Evolutionary conservation across 2,329 filamentous ascomycete species (phyloP).

Genomic region (Xylariaceae sp.): DNA sequence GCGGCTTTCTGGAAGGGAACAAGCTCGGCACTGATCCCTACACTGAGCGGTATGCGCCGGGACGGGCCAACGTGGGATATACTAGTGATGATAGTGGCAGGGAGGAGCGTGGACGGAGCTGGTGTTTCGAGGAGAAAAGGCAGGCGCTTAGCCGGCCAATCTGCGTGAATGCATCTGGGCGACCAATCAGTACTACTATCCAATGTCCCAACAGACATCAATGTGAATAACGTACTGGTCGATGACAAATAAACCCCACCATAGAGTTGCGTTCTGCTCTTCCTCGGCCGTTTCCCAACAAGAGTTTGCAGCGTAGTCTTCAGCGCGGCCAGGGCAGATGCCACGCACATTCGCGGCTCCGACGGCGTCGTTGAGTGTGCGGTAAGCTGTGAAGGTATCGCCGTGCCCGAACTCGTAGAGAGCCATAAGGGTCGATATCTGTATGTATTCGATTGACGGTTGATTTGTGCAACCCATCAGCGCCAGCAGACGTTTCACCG

Average conservation of each 20-base stretch:
- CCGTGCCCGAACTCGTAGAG: slow-evolving; percentile 1
- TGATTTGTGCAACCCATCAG: not conserved
- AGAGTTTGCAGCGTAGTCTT: not conserved
- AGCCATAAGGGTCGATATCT: not conserved
- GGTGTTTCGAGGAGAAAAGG: not conserved
- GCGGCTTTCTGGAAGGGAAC: not conserved
- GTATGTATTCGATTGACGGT: not conserved
- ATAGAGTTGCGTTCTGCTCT: not conserved
- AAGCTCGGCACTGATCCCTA: not conserved
- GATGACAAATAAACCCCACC: not conserved
- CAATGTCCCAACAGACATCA: too few species aligned
- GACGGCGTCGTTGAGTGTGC: not conserved
- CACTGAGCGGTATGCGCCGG: not conserved
- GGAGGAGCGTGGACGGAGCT: not conserved
- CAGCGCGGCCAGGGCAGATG: not conserved
- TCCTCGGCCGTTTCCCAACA: not conserved
- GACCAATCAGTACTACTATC: not conserved
- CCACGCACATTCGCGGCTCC: not conserved
- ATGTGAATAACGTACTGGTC: slow-evolving; percentile 1
- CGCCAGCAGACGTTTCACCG: slow-evolving; percentile 1
- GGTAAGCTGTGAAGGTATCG: not conserved
- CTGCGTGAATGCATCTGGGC: not conserved
- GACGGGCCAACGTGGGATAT: not conserved
- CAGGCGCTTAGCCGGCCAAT: not conserved
- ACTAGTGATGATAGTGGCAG: not conserved